Conservation (phyloP, 495 filamentous ascomycete genomes). For the Podospora sp. region DNA sequence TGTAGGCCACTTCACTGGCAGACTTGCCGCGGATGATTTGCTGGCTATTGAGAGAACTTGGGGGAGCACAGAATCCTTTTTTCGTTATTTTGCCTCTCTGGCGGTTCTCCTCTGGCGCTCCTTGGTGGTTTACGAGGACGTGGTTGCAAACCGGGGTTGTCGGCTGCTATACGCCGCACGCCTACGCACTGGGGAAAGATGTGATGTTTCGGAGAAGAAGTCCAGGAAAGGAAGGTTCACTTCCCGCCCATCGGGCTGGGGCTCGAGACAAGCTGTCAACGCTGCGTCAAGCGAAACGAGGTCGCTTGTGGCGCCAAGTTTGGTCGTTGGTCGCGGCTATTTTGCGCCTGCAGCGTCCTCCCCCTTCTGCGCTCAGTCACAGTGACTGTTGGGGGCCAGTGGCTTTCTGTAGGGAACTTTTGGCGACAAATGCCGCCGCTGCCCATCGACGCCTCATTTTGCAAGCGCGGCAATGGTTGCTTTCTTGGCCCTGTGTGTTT, state of each 20-base stretch:
- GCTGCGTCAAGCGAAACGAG: background rate
- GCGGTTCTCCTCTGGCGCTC: background rate
- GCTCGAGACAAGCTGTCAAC: background rate
- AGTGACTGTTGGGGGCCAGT: background rate
- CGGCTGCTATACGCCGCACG: background rate
- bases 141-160: background rate
- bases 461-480: background rate
- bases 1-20: background rate
- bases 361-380: background rate
- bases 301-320: conserved; percentile 14
- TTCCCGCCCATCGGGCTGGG: background rate
- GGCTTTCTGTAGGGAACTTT: background rate
- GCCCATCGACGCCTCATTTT: background rate
- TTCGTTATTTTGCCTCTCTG: background rate
- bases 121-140: background rate
- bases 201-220: background rate
- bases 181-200: background rate
- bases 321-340: conserved; percentile 13
- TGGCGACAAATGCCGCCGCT: background rate
- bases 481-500: background rate
- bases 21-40: conserved; percentile 7
- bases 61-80: background rate
- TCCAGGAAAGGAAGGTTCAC: background rate
- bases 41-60: background rate
- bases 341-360: background rate